Conservation (phyloP, 805 yeast species). For the Metschnikowia shivogae region DNA sequence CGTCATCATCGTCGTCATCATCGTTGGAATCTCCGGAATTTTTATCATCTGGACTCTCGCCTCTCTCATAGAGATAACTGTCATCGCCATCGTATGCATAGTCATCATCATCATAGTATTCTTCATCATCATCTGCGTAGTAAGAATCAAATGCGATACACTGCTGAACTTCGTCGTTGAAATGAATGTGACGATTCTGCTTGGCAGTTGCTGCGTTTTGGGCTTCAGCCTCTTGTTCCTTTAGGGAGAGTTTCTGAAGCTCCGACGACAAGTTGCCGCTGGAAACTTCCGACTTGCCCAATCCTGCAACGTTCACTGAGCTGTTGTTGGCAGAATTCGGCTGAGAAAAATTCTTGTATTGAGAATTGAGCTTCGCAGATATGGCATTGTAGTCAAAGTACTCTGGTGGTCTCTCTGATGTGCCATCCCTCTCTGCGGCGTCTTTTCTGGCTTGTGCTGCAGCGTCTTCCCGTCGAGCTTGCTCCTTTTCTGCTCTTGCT, state of each 20-base stretch:
- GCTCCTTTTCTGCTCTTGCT: constrained; percentile 27
- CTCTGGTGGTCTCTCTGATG: constrained; percentile 28
- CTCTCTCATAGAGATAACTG: constrained; percentile 14
- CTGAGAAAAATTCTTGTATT: constrained; percentile 25
- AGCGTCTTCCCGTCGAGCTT: constrained; percentile 29
- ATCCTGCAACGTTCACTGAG: constrained; percentile 19
- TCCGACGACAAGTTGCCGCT: constrained; percentile 6
- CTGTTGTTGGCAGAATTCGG: constrained; percentile 33
- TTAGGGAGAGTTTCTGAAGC: constrained; percentile 3
- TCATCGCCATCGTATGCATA: constrained; percentile 20
- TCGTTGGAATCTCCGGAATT: constrained; percentile 26
- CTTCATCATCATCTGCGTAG: constrained; percentile 12
- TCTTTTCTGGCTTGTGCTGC: constrained; percentile 19
- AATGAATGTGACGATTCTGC: constrained; percentile 73
- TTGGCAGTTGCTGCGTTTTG: neutral
- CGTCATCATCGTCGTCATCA: constrained; percentile 43
- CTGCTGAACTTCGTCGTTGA: constrained; percentile 91
- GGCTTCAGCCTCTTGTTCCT: neutral
- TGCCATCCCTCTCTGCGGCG: constrained; percentile 10
- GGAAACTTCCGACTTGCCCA: constrained; percentile 4
- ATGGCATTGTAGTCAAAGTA: constrained; percentile 43
- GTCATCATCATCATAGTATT: constrained; percentile 14
- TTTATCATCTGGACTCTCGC: constrained; percentile 13
- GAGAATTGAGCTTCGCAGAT: constrained; percentile 39
- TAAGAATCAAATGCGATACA: constrained; percentile 66